Percentiles rank a stretch among this genome's conserved stretches.
These are phyloP conservation scores for Violaceomyces palustris DNA, from an alignment of 1,284 basidiomycete species.

Conservation along the genomic window DNA sequence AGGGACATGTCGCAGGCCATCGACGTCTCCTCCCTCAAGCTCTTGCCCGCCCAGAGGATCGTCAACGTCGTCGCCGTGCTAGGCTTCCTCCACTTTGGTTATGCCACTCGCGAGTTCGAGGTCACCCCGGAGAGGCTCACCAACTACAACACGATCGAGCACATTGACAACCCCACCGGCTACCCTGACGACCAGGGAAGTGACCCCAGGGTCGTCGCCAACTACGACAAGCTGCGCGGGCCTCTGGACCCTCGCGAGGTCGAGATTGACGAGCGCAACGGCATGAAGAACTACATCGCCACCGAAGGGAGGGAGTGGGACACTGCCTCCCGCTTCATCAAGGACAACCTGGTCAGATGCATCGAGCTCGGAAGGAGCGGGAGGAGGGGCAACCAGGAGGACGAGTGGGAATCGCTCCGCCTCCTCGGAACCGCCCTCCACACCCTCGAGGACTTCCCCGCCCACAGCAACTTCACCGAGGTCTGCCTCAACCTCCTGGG, in stretches of 20 bases:
- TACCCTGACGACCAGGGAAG: slow-evolving; percentile 69
- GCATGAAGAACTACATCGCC: slow-evolving; percentile 94
- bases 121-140: slow-evolving; percentile 79
- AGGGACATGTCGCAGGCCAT: slow-evolving; percentile 24
- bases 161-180: slow-evolving; percentile 59
- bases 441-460: slow-evolving; percentile 76
- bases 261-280: slow-evolving; percentile 74
- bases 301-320: slow-evolving; percentile 72
- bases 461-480: slow-evolving; percentile 61
- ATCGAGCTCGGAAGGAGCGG: slow-evolving; percentile 60
- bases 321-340: slow-evolving; percentile 75
- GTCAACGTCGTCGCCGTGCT: slow-evolving; percentile 71
- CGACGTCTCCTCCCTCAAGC: slow-evolving; percentile 60
- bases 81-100: slow-evolving; percentile 57
- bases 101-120: slow-evolving; percentile 66
- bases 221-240: slow-evolving; percentile 58
- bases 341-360: slow-evolving; percentile 67
- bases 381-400: slow-evolving; percentile 57
- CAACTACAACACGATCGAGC: slow-evolving; percentile 76
- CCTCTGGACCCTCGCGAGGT: slow-evolving; percentile 73
- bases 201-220: slow-evolving; percentile 58
- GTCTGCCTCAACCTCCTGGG: slow-evolving; percentile 67
- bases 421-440: slow-evolving; percentile 57
- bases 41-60: slow-evolving; percentile 62
- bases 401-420: slow-evolving; percentile 64